Evolutionary conservation across 768 basidiomycete species (phyloP), one percentile per base, ranked within the genome.

Genomic region (Xerocomellus dryophilus): DNA sequence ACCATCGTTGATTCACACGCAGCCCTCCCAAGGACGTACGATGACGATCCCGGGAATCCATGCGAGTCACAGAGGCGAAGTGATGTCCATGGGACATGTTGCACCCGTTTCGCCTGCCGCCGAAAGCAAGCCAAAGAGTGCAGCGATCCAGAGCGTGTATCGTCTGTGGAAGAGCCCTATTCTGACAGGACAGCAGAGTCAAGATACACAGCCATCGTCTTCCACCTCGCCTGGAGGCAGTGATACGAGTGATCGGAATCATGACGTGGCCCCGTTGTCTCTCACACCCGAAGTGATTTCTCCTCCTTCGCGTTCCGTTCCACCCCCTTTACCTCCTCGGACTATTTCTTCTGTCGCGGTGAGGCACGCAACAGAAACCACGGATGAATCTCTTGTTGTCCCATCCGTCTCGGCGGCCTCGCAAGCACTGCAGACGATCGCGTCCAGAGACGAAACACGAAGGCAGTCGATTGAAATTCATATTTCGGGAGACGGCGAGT

Each of bases 31-130:
- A 65, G 86, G 82, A 29, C 86, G 83, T 61, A 86, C 80, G 39
- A 93, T 93, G 91, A 84, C 82, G 14, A 93, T 93, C 58, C 91
- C 91, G 9, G 88, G 89, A 2, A 93, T 93, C 55, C 90, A 92
- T 62, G 89, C 83, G 4, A 88, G 84, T 61, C 86, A 92, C 63
- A 82, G 82, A n/a, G 88, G 87, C 9, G 89, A 93, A 56, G 81
- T 92, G 40, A 89, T 90, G 84, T 86, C 90, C 4, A 78, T 93
- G 78, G 91, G 91, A 11, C 85, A 88, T 61, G 81, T 82, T 51
- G 82, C 86, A 11, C 75, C 78, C 2, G 57, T 65, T 23, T 76
- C 80, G 5, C 70, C 73, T 41, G 63, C 73, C 0, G 56, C 73
- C 10, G 76, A 79, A 20, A 70, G 67, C 47, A 69, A 70, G 54